A percentile compares a stretch with the other conserved stretches of the same genome.
These are phyloP conservation scores for Cairneyella variabilis DNA, from an alignment of 495 filamentous ascomycete species.

Conservation along the genomic window DNA sequence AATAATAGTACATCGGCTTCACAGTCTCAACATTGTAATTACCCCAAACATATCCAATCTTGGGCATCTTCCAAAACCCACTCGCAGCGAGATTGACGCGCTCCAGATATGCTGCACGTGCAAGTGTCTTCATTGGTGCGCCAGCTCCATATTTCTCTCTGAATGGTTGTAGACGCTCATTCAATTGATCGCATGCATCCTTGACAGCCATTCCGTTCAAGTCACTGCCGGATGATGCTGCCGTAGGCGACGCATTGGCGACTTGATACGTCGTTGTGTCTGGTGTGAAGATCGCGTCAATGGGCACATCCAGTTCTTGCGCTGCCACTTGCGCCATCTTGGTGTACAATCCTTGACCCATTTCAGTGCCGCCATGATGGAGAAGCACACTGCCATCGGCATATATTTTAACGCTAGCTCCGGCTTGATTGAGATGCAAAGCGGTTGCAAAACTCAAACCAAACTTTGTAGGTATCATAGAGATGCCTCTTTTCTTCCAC, in stretches of 20 bases:
- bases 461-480: slow-evolving; percentile 38
- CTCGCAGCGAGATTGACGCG: slow-evolving; percentile 36
- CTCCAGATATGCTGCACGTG: slow-evolving; percentile 34
- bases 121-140: slow-evolving; percentile 32
- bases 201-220: slow-evolving; percentile 42
- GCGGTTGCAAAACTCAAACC: slow-evolving; percentile 39
- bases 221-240: slow-evolving; percentile 38
- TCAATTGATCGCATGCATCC: slow-evolving; percentile 35
- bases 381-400: slow-evolving; percentile 37
- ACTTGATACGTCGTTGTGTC: slow-evolving; percentile 42
- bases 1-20: slow-evolving; percentile 40
- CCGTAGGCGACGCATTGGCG: slow-evolving; percentile 39
- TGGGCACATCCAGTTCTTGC: slow-evolving; percentile 34
- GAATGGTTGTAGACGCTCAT: slow-evolving; percentile 32
- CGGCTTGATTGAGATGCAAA: slow-evolving; percentile 37
- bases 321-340: slow-evolving; percentile 40
- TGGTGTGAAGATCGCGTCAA: slow-evolving; percentile 42
- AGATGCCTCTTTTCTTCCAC: slow-evolving; percentile 40
- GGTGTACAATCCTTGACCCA: slow-evolving; percentile 32
- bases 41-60: slow-evolving; percentile 35
- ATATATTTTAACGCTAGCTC: slow-evolving; percentile 37
- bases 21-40: slow-evolving; percentile 28
- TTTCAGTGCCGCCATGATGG: slow-evolving; percentile 30
- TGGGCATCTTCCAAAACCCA: slow-evolving; percentile 38
- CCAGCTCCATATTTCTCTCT: slow-evolving; percentile 29